Evolutionary conservation across 306 rosid species (phyloP), one percentile per base, ranked within the genome.

Genomic region (Gastrolobium villosum): DNA sequence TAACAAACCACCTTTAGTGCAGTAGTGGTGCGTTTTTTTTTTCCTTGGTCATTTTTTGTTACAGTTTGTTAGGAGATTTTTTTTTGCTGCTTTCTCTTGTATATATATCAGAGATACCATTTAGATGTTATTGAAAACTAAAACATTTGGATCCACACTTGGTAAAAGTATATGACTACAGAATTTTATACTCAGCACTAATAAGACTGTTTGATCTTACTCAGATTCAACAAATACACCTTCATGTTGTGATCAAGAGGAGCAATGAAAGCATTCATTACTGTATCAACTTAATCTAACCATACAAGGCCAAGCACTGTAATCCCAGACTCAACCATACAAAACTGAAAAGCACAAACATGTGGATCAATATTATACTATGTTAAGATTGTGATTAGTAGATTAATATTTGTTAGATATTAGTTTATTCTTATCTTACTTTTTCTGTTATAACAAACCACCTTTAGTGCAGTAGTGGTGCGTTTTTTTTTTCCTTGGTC

Each of bases 291-390:
- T 43, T 44, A 80, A 63, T 8, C 44, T 1, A 48, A 67, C 50
- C 72, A 11, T 50, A 36, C 63, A 81, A 15, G 15, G 37, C 52
- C 61, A 36, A 55, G 41, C 35, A 80, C 52, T 72, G 60, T 1
- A 71, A 34, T 70, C 53, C 65, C 48, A 61, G 44, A 31, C 20
- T 61, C 59, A 30, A 59, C 62, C 82, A 56, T 11, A 57, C 35
- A 15, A 39, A 65, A 6, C 41, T 13, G 14, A 50, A 59, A 5
- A 37, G 43, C 56, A 44, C 20, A 52, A 36, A 41, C 4, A 7
- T 20, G 10, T 28, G 30, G 55, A 28, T 65, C 20, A 66, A 45
- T 50, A 15, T 31, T 5, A 56, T 14, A 39, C n/a, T n/a, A n/a
- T n/a, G n/a, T n/a, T n/a, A n/a, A n/a, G n/a, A n/a, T n/a, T n/a